Evolutionary conservation across 2,329 filamentous ascomycete species (phyloP).

Genomic region (Proliferodiscus dingleyae): DNA sequence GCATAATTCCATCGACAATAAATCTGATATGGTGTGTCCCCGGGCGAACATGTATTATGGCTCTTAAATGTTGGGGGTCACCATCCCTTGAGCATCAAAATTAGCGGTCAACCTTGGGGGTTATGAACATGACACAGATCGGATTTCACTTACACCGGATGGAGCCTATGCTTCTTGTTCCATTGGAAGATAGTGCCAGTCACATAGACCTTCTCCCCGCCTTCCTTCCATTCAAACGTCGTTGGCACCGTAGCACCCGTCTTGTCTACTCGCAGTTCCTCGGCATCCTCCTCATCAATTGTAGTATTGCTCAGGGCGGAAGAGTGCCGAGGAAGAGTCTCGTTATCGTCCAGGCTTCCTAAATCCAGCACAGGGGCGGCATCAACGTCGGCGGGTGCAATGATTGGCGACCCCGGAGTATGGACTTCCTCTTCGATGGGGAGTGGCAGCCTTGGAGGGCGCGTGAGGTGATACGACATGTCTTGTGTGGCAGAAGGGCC

Average conservation of each 20-base stretch:
- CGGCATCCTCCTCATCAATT: slow-evolving; percentile 75
- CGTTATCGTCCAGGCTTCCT: slow-evolving; percentile 48
- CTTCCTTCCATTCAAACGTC: slow-evolving; percentile 70
- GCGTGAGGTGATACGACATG: slow-evolving; percentile 56
- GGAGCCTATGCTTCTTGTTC: slow-evolving; percentile 88
- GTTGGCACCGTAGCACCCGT: slow-evolving; percentile 77
- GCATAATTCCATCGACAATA: slow-evolving; percentile 90
- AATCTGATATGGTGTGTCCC: slow-evolving; percentile 97
- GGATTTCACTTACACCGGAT: slow-evolving; percentile 61
- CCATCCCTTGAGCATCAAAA: slow-evolving; percentile 32
- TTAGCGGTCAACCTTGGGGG: slow-evolving; percentile 4
- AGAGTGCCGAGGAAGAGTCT: slow-evolving; percentile 42
- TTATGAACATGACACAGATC: not conserved
- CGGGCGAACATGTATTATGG: slow-evolving; percentile 76
- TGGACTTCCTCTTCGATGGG: slow-evolving; percentile 91
- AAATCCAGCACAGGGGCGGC: slow-evolving; percentile 25
- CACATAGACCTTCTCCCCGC: slow-evolving; percentile 88
- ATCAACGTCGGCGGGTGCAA: slow-evolving; percentile 59
- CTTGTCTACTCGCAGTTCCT: slow-evolving; percentile 72
- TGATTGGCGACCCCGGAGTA: slow-evolving; percentile 84
- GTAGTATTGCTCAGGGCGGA: slow-evolving; percentile 58
- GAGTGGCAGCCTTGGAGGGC: slow-evolving; percentile 84
- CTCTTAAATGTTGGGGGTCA: slow-evolving; percentile 61
- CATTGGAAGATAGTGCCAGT: slow-evolving; percentile 97
- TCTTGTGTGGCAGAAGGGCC: slow-evolving; percentile 36